Evolutionary conservation across 139 green algal genomes (phyloP).

Genomic region (Micractinium conductrix): DNA sequence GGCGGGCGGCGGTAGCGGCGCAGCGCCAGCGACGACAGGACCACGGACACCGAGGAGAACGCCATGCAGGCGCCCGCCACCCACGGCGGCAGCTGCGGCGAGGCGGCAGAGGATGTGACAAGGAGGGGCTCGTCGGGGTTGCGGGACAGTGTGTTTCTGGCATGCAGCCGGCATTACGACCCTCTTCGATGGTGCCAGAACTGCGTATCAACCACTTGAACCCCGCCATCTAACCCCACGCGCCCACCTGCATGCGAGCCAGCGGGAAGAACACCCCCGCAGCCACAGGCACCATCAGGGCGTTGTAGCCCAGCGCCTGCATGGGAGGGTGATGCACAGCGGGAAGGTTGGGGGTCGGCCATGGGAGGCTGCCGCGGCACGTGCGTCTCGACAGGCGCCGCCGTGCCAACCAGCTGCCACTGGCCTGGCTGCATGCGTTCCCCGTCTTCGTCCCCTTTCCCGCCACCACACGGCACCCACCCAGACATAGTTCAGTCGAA

Average conservation of each 20-base stretch:
- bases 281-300: conserved; percentile 84
- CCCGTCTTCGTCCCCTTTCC: no score
- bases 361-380: no score
- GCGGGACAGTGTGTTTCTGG: no score
- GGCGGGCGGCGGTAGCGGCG: conserved; percentile 68
- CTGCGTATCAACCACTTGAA: no score
- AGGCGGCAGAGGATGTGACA: neutral
- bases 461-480: no score
- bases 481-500: conserved; percentile 94
- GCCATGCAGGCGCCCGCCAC: conserved; percentile 93
- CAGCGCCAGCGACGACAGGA: conserved; percentile 85
- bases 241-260: conserved; percentile 13
- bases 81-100: conserved; percentile 89
- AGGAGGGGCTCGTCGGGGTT: neutral
- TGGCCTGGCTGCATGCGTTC: no score
- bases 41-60: conserved; percentile 85
- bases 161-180: no score
- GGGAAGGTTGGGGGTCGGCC: neutral
- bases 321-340: neutral
- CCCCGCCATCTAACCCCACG: no score
- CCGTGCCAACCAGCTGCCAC: no score
- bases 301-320: conserved; percentile 93
- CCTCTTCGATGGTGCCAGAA: no score
- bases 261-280: conserved; percentile 72
- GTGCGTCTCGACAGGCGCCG: no score